Percentiles rank a stretch among this genome's conserved stretches.
Evolutionary conservation across 2,329 filamentous ascomycete genomes (phyloP).

Genomic region (Phaeomoniella chlamydospora): DNA sequence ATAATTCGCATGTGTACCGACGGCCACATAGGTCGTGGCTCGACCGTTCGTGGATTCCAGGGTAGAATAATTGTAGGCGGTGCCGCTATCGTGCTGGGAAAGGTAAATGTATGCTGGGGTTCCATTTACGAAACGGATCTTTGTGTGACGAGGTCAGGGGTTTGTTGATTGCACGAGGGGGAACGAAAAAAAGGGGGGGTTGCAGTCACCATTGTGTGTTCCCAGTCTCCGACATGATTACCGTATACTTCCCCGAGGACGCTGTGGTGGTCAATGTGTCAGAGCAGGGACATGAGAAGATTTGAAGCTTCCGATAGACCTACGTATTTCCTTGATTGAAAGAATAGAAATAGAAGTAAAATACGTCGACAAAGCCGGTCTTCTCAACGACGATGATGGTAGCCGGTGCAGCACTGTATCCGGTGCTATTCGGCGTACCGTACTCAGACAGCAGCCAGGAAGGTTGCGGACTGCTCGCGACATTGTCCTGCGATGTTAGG

Average conservation of each 20-base stretch:
- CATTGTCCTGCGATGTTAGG: constrained; percentile 33
- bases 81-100: constrained; percentile 46
- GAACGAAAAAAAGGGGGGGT: constrained; percentile 1
- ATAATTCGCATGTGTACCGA: constrained; percentile 52
- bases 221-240: constrained; percentile 52
- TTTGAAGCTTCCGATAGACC: too few relatives aligned
- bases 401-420: constrained; percentile 31
- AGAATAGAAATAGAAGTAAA: constrained; percentile 50
- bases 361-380: constrained; percentile 38
- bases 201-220: constrained; percentile 8
- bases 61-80: constrained; percentile 40
- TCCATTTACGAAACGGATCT: constrained; percentile 48
- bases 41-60: constrained; percentile 34
- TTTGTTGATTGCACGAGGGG: background rate
- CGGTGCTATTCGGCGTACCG: constrained; percentile 37
- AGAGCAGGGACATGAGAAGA: constrained; percentile 3
- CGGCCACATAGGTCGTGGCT: constrained; percentile 43
- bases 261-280: constrained; percentile 26
- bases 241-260: constrained; percentile 35
- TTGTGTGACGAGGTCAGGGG: constrained; percentile 42
- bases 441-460: constrained; percentile 36
- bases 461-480: constrained; percentile 29
- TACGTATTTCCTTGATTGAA: constrained; percentile 14
- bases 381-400: constrained; percentile 43
- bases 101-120: constrained; percentile 44